Conservation (phyloP, 2,329 filamentous ascomycete species). For the Pyricularia sp. region DNA sequence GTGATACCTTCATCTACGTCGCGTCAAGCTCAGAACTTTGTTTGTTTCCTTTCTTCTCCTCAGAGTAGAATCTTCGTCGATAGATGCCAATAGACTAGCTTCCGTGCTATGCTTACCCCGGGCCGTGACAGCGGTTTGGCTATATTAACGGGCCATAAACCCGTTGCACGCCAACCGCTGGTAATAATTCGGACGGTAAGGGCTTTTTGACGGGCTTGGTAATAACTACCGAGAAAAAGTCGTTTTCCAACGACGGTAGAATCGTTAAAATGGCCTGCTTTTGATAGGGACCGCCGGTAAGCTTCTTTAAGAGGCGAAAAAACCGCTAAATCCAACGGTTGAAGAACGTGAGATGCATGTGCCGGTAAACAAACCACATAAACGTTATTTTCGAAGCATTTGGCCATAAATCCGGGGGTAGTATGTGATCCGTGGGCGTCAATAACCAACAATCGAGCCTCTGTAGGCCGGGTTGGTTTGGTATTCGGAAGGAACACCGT, state of each 20-base stretch:
- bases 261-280: not conserved
- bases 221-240: not conserved
- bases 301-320: not conserved
- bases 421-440: not conserved
- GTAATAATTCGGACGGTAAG: not conserved
- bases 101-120: too few relatives aligned
- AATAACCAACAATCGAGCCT: not conserved
- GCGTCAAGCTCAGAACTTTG: too few relatives aligned
- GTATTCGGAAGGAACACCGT: not conserved
- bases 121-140: conserved; percentile 1
- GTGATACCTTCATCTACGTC: too few relatives aligned
- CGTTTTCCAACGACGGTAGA: not conserved
- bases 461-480: not conserved
- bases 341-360: not conserved
- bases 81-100: too few relatives aligned
- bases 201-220: not conserved
- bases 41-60: too few relatives aligned
- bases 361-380: not conserved
- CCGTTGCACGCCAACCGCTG: not conserved
- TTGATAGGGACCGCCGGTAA: not conserved
- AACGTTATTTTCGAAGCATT: not conserved
- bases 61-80: too few relatives aligned
- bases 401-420: not conserved
- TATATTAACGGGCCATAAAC: conserved; percentile 3
- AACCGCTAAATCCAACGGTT: conserved; percentile 1